Evolutionary conservation across 495 filamentous ascomycete species (phyloP).

Genomic region (Sabuloglossum arenarium): DNA sequence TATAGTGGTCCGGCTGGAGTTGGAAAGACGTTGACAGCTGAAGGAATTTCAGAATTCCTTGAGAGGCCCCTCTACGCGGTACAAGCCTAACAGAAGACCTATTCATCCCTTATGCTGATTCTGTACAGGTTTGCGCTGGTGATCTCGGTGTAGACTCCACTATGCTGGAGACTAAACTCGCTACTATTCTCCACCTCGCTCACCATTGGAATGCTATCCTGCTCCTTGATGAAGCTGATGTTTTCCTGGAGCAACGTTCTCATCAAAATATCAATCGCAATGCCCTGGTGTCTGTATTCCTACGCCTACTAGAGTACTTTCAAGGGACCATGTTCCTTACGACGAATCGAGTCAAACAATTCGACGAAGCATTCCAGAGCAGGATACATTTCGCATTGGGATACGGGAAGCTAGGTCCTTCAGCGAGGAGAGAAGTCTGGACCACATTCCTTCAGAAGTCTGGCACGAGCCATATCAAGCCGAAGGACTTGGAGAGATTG

Average conservation of each 20-base stretch:
- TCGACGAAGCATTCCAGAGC: slow-evolving; percentile 29
- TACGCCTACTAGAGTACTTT: slow-evolving; percentile 30
- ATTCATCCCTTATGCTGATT: not conserved
- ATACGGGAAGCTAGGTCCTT: slow-evolving; percentile 6
- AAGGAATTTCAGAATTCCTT: not conserved
- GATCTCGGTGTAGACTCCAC: not conserved
- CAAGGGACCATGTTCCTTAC: slow-evolving; percentile 30
- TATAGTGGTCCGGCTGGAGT: not conserved
- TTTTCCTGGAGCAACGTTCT: not conserved
- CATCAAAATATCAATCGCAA: not conserved
- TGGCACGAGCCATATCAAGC: not conserved
- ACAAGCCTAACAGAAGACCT: not conserved
- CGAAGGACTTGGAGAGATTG: not conserved
- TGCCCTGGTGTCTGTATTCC: slow-evolving; percentile 17
- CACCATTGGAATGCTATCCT: not conserved
- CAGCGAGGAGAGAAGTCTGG: not conserved
- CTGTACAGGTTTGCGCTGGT: not conserved
- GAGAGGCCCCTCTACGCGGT: not conserved
- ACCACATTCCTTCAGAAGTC: not conserved
- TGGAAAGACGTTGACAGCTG: slow-evolving; percentile 1
- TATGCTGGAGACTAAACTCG: not conserved
- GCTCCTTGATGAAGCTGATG: not conserved
- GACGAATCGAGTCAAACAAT: slow-evolving; percentile 25
- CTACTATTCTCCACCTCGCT: not conserved
- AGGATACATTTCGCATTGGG: slow-evolving; percentile 25